Percentiles rank a stretch among this genome's conserved stretches.
Conservation (phyloP, 1,139 yeast species). For the Yarrowia galli region DNA sequence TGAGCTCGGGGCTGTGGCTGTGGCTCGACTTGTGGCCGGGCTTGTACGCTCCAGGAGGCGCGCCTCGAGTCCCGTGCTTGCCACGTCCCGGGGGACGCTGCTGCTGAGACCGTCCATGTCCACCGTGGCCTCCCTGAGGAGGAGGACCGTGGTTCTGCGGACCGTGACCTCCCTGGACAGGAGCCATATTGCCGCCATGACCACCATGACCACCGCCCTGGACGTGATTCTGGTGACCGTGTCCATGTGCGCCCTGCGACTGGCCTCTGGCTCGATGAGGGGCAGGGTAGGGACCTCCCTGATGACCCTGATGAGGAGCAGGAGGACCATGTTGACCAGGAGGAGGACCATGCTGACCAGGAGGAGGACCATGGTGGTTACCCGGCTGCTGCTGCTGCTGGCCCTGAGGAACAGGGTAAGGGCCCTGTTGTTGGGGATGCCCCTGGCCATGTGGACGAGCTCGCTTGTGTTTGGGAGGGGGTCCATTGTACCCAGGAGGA, state of each 20-base stretch:
- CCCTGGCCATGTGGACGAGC: constrained; percentile 8
- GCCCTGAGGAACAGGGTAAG: constrained; percentile 2
- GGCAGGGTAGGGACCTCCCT: constrained; percentile 15
- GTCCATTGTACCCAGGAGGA: constrained; percentile 8
- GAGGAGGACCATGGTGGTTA: not conserved
- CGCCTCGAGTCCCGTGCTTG: constrained; percentile 2
- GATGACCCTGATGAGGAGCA: constrained; percentile 5
- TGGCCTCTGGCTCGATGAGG: constrained; percentile 1
- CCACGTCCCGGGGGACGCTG: constrained; percentile 9
- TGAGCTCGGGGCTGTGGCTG: constrained; percentile 35
- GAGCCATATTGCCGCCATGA: not conserved
- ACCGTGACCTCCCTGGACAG: too few species aligned
- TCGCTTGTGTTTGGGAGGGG: constrained; percentile 9
- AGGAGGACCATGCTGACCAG: too few species aligned
- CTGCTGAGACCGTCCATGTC: not conserved
- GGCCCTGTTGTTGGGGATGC: constrained; percentile 6
- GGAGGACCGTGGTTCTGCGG: not conserved
- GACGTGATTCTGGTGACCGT: not conserved
- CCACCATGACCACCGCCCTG: not conserved
- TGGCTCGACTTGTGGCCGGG: constrained; percentile 32
- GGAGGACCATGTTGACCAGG: not conserved
- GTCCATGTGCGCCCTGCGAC: not conserved
- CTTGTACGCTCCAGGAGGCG: constrained; percentile 13
- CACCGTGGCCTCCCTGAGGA: not conserved
- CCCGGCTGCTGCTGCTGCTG: not conserved